phyloP scores from a whole-genome alignment of 495 filamentous ascomycete species.

The Penicillium cataractarum region DNA sequence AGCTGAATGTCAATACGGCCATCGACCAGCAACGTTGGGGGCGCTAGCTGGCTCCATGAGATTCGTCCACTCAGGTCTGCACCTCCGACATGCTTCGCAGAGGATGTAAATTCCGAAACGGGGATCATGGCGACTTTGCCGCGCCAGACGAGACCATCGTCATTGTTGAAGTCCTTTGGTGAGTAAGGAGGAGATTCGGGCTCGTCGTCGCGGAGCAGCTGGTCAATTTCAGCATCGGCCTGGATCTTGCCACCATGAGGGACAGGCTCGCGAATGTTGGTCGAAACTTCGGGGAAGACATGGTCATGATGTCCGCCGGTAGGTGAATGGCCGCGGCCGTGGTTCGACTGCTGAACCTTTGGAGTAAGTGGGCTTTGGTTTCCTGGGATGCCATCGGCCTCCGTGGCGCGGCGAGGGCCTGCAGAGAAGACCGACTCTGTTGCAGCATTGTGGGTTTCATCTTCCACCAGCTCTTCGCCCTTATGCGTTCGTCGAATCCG shows the following conservation, averaged over 20 bases:
- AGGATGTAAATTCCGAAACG: slow-evolving; percentile 71
- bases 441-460: slow-evolving; percentile 53
- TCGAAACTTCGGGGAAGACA: slow-evolving; percentile 49
- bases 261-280: slow-evolving; percentile 47
- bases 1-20: slow-evolving; percentile 80
- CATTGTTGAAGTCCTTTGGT: slow-evolving; percentile 67
- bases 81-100: slow-evolving; percentile 83
- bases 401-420: slow-evolving; percentile 41
- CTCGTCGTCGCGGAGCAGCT: slow-evolving; percentile 83
- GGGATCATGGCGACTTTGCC: slow-evolving; percentile 77
- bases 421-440: slow-evolving; percentile 55
- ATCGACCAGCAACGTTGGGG: slow-evolving; percentile 69
- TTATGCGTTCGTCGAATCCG: slow-evolving; percentile 91
- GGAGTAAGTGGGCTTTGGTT: slow-evolving; percentile 41
- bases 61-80: slow-evolving; percentile 63
- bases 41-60: slow-evolving; percentile 73
- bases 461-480: slow-evolving; percentile 87
- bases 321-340: slow-evolving; percentile 37
- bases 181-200: slow-evolving; percentile 85
- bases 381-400: slow-evolving; percentile 42
- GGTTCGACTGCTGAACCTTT: slow-evolving; percentile 32
- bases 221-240: slow-evolving; percentile 89
- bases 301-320: slow-evolving; percentile 42
- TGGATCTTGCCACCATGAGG: slow-evolving; percentile 47
- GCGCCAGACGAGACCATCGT: slow-evolving; percentile 74